Evolutionary conservation across 2,329 filamentous ascomycete genomes (phyloP).

Genomic region (Paecilomyces sp.): DNA sequence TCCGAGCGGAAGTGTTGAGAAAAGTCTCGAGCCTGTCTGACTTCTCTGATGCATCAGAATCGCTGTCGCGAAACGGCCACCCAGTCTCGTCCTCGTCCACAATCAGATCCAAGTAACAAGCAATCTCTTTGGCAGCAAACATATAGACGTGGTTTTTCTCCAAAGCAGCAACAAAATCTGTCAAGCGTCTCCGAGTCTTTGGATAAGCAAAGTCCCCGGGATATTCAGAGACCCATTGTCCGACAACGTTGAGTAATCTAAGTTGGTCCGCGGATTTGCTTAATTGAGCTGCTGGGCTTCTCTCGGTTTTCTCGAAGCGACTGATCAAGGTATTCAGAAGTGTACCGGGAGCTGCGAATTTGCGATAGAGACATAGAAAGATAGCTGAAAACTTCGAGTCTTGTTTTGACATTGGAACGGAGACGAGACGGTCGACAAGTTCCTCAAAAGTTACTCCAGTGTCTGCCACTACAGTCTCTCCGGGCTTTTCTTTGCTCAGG

Average conservation of each 20-base stretch:
- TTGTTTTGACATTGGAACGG: conserved; percentile 73
- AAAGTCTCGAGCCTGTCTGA: conserved; percentile 34
- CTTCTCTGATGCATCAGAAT: conserved; percentile 39
- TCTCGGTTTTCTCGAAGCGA: conserved; percentile 63
- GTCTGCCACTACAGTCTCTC: conserved; percentile 26
- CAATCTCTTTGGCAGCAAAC: conserved; percentile 78
- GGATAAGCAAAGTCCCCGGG: conserved; percentile 87
- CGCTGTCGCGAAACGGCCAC: conserved; percentile 79
- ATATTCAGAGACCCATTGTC: conserved; percentile 83
- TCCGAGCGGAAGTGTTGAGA: conserved; percentile 34
- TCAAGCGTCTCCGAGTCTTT: conserved; percentile 62
- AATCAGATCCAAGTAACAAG: conserved; percentile 65
- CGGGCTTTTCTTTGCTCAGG: conserved; percentile 22
- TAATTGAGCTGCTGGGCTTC: conserved; percentile 64
- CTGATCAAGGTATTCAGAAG: conserved; percentile 65
- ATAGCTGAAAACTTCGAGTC: conserved; percentile 83
- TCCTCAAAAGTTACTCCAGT: conserved; percentile 50
- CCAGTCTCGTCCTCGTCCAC: conserved; percentile 84
- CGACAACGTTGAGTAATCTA: conserved; percentile 73
- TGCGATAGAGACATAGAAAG: conserved; percentile 88
- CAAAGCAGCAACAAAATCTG: conserved; percentile 69
- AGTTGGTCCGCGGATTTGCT: conserved; percentile 75
- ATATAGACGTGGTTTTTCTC: conserved; percentile 73
- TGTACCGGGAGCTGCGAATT: conserved; percentile 76
- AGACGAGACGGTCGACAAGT: conserved; percentile 78